Evolutionary conservation across 495 filamentous ascomycete species (phyloP).

Genomic region (Cladorrhinum samala): DNA sequence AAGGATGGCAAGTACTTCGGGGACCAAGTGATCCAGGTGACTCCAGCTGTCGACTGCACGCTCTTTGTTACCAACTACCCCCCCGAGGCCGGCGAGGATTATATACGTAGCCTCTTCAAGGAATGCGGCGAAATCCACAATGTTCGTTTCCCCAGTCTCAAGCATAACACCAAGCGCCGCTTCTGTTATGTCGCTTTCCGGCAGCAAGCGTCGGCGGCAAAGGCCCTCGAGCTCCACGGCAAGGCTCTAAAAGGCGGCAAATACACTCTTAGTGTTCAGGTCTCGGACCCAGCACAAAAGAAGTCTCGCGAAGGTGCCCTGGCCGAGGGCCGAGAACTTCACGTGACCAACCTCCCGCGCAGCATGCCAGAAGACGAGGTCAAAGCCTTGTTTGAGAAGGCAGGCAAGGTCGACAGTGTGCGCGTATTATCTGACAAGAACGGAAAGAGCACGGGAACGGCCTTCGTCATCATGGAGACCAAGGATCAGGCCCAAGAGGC

Average conservation of each 20-base stretch:
- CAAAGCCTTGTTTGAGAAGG: conserved; percentile 60
- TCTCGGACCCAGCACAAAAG: conserved; percentile 74
- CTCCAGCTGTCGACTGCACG: conserved; percentile 65
- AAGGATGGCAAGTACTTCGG: conserved; percentile 71
- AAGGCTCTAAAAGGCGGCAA: conserved; percentile 54
- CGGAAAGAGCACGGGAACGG: conserved; percentile 64
- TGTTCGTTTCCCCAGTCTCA: conserved; percentile 84
- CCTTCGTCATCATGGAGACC: conserved; percentile 67
- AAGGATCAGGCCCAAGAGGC: conserved; percentile 65
- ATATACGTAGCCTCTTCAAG: conserved; percentile 69
- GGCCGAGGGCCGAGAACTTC: conserved; percentile 81
- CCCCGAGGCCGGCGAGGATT: conserved; percentile 73
- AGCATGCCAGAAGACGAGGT: conserved; percentile 62
- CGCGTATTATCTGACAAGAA: conserved; percentile 56
- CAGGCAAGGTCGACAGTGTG: conserved; percentile 65
- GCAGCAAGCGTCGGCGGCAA: conserved; percentile 53
- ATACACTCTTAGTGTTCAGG: conserved; percentile 64
- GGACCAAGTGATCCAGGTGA: conserved; percentile 62
- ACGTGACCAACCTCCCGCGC: conserved; percentile 66
- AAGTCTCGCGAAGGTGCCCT: conserved; percentile 76
- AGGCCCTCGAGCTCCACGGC: conserved; percentile 65
- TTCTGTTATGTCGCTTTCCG: conserved; percentile 94
- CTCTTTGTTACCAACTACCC: conserved; percentile 91
- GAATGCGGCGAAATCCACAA: conserved; percentile 74
- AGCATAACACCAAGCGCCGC: conserved; percentile 76